Base-by-base conservation (phyloP, 441 rosid genomes). In the Populus hybrid region DNA sequence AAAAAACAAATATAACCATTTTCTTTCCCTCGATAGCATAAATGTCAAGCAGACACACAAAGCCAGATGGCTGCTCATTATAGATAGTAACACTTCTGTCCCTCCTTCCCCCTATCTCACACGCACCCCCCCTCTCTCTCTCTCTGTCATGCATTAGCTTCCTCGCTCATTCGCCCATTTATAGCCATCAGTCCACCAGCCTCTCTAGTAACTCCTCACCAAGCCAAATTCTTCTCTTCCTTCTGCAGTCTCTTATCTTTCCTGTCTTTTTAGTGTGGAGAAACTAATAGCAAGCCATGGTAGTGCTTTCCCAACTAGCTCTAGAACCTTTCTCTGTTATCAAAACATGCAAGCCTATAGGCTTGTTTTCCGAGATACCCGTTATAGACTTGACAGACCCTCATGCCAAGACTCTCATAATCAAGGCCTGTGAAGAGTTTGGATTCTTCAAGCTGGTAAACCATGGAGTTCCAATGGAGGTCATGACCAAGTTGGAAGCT, bases 401-500 rank as follows among this genome's bases (percentile, higher is more conserved):
- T 7, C 80, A 84, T 35, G 92, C 94, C 16, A 89, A 84, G 66
- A 70, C 67, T 32, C 87, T 21, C 9, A 77, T 93, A 8, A 89
- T 90, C 0, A 70, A 82, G 53, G 94, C 98, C 8, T 95, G 92
- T 46, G 82, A 88, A 78, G 98, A 91, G 53, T 88, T 85, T 21
- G 99, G 99, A 8, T 93, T 95, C 90, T 92, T 95, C 83, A 93
- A 91, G 82, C 82, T 93, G 57, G 85, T 89, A 53, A 93, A 93
- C 83, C 99, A 95, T 61, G 92, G 93, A 0, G 87, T 95, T 72
- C 85, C 85, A 68, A 24, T 73, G 53, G 91, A 91, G 69, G 74
- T 89, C 79, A 85, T 86, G 78, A 16, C 81, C 77, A 80, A 81
- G 57, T 74, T 93, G 75, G 97, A 95, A 80, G 42, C 84, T 10